A percentile compares a stretch with the other conserved stretches of the same genome.
Evolutionary conservation across 2,329 filamentous ascomycete genomes (phyloP).

Genomic region (Fusarium sp.): DNA sequence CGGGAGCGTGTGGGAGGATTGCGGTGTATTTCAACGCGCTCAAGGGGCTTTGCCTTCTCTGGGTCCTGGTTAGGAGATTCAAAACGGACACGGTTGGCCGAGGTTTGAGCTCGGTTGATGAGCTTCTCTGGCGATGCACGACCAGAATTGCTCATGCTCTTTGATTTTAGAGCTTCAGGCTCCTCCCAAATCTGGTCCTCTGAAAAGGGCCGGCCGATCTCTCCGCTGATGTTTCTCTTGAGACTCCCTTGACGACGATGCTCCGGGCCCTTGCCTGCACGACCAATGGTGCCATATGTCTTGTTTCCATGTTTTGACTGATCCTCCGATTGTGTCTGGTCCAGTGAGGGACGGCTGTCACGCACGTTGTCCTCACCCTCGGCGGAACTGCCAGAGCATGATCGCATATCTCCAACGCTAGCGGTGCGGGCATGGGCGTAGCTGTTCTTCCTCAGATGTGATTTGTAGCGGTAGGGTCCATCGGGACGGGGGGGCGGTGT

Average conservation of each 20-base stretch:
- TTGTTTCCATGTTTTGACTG: slow-evolving; percentile 48
- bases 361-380: slow-evolving; percentile 58
- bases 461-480: slow-evolving; percentile 73
- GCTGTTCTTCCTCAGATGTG: slow-evolving; percentile 76
- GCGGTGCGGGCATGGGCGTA: slow-evolving; percentile 75
- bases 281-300: slow-evolving; percentile 55
- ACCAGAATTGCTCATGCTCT: slow-evolving; percentile 33
- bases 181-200: slow-evolving; percentile 92
- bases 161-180: slow-evolving; percentile 62
- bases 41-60: slow-evolving; percentile 52
- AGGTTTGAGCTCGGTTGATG: slow-evolving; percentile 49
- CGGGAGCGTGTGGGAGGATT: slow-evolving; percentile 86
- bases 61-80: slow-evolving; percentile 56
- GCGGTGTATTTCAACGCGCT: slow-evolving; percentile 79
- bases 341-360: slow-evolving; percentile 45
- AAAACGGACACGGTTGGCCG: slow-evolving; percentile 52
- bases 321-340: slow-evolving; percentile 35
- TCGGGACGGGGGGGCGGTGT: slow-evolving; percentile 64
- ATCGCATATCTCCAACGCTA: slow-evolving; percentile 62
- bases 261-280: slow-evolving; percentile 51
- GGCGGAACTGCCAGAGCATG: slow-evolving; percentile 64
- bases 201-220: slow-evolving; percentile 73
- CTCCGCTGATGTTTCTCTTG: slow-evolving; percentile 76
- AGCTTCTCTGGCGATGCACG: slow-evolving; percentile 50
- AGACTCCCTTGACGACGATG: slow-evolving; percentile 71